phyloP scores from a whole-genome alignment of 257 asterid genomes.

The Rhazya stricta region DNA sequence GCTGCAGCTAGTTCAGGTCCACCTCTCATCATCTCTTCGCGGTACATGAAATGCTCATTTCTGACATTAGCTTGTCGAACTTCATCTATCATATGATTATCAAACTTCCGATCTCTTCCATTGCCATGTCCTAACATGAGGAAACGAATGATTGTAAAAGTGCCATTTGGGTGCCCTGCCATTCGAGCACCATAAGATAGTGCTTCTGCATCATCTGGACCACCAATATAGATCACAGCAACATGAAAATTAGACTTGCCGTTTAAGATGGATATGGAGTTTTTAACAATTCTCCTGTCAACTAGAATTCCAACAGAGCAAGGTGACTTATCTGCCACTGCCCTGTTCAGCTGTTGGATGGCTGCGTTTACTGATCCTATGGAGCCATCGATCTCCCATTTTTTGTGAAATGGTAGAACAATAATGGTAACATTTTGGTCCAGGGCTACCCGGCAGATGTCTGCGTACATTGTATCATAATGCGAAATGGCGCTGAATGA shows the following conservation, averaged over 20 bases:
- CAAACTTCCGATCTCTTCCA: no score
- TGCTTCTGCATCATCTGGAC: slow-evolving; percentile 72
- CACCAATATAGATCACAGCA: slow-evolving; percentile 64
- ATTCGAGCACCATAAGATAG: slow-evolving; percentile 65
- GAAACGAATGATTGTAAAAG: slow-evolving; percentile 53
- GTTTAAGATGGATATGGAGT: slow-evolving; percentile 40
- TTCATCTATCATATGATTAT: slow-evolving; percentile 51
- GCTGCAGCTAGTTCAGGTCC: slow-evolving; percentile 61
- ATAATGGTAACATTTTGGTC: slow-evolving; percentile 52
- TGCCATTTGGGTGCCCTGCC: slow-evolving; percentile 46
- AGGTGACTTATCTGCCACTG: slow-evolving; percentile 51
- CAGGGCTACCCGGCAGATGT: slow-evolving; percentile 45
- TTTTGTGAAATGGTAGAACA: slow-evolving; percentile 73
- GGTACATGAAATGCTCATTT: slow-evolving; percentile 49
- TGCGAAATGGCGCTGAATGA: slow-evolving; percentile 54
- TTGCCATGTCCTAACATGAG: slow-evolving; percentile 59
- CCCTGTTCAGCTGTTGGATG: slow-evolving; percentile 50
- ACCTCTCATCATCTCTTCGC: slow-evolving; percentile 67
- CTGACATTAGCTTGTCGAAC: slow-evolving; percentile 48
- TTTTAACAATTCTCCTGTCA: slow-evolving; percentile 50
- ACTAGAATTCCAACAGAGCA: slow-evolving; percentile 68
- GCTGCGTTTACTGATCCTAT: slow-evolving; percentile 43
- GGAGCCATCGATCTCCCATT: slow-evolving; percentile 75
- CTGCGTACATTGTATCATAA: slow-evolving; percentile 51
- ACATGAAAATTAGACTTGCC: slow-evolving; percentile 42